Conservation (phyloP, 2,329 filamentous ascomycete genomes). For the Sporothrix pallida region DNA sequence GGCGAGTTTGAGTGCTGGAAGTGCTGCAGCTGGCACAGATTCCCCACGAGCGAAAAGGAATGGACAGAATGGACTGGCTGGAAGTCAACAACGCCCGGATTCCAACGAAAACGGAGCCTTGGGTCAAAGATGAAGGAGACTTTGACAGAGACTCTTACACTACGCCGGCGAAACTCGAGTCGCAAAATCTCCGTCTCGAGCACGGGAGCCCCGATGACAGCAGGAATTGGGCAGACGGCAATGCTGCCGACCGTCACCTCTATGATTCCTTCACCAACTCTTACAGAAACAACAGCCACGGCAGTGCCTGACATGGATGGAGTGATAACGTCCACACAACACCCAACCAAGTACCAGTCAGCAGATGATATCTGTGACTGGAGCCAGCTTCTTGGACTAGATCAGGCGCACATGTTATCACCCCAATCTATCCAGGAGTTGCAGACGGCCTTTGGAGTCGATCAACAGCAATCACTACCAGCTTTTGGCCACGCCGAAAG, state of each 20-base stretch:
- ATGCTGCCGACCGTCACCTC: not conserved
- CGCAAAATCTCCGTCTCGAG: slow-evolving; percentile 13
- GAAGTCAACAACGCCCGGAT: slow-evolving; percentile 36
- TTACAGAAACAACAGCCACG: not conserved
- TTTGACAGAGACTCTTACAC: slow-evolving; percentile 33
- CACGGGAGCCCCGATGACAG: not conserved
- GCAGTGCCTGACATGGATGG: not conserved
- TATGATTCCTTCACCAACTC: not conserved
- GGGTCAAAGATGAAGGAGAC: slow-evolving; percentile 42
- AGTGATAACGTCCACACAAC: not conserved
- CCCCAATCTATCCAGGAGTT: slow-evolving; percentile 9
- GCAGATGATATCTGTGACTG: slow-evolving; percentile 16
- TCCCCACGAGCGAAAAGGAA: slow-evolving; percentile 44
- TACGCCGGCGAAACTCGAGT: slow-evolving; percentile 28
- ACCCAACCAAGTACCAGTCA: not conserved
- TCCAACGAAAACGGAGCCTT: slow-evolving; percentile 41
- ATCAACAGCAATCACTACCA: not conserved
- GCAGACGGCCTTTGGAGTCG: not conserved
- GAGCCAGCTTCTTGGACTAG: slow-evolving; percentile 16
- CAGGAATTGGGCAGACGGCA: not conserved
- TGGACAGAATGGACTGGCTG: slow-evolving; percentile 43
- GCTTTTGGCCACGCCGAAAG: slow-evolving; percentile 1
- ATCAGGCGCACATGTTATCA: not conserved
- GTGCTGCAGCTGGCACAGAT: slow-evolving; percentile 41
- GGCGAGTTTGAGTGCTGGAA: slow-evolving; percentile 44